Percentiles rank a stretch among this genome's conserved stretches.
Evolutionary conservation across 495 filamentous ascomycete species (phyloP).

Genomic region (Podospora conica): DNA sequence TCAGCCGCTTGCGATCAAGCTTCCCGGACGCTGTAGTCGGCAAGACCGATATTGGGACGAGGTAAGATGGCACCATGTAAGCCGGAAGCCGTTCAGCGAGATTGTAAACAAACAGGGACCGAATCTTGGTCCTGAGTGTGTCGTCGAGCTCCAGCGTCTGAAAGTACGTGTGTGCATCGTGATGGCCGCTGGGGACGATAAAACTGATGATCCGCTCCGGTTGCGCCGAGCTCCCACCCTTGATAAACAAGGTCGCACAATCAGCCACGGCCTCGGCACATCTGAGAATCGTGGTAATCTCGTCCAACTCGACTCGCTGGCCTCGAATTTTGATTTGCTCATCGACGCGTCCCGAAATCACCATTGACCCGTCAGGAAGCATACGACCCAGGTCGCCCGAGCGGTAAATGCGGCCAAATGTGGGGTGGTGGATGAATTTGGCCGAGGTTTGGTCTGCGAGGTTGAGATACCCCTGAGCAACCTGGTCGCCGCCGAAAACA

Average conservation of each 20-base stretch:
- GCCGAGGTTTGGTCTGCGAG: slow-evolving; percentile 46
- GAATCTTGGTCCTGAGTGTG: slow-evolving; percentile 15
- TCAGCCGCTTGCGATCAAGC: slow-evolving; percentile 39
- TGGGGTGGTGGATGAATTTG: slow-evolving; percentile 60
- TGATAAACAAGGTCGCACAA: slow-evolving; percentile 49
- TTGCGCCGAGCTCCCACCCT: slow-evolving; percentile 5
- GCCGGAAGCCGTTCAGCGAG: slow-evolving; percentile 44
- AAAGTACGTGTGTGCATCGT: slow-evolving; percentile 14
- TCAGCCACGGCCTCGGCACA: slow-evolving; percentile 39
- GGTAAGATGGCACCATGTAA: slow-evolving; percentile 63
- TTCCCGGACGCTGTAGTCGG: slow-evolving; percentile 62
- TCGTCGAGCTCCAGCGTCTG: slow-evolving; percentile 22
- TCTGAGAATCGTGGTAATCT: slow-evolving; percentile 59
- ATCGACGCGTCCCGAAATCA: slow-evolving; percentile 68
- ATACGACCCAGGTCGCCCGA: slow-evolving; percentile 68
- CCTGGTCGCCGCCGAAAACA: slow-evolving; percentile 78
- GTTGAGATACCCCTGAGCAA: slow-evolving; percentile 66
- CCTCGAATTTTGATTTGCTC: slow-evolving; percentile 80
- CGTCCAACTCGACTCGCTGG: slow-evolving; percentile 69
- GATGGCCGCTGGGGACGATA: slow-evolving; percentile 39
- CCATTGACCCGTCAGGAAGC: slow-evolving; percentile 60
- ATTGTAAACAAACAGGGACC: slow-evolving; percentile 35
- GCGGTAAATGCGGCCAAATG: slow-evolving; percentile 61
- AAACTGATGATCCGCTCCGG: slow-evolving; percentile 51
- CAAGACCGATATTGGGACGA: slow-evolving; percentile 59